A percentile compares a stretch with the other conserved stretches of the same genome.
phyloP scores from a whole-genome alignment of 169 alveolate species.

The Pseudocohnilembus persalinus region DNA sequence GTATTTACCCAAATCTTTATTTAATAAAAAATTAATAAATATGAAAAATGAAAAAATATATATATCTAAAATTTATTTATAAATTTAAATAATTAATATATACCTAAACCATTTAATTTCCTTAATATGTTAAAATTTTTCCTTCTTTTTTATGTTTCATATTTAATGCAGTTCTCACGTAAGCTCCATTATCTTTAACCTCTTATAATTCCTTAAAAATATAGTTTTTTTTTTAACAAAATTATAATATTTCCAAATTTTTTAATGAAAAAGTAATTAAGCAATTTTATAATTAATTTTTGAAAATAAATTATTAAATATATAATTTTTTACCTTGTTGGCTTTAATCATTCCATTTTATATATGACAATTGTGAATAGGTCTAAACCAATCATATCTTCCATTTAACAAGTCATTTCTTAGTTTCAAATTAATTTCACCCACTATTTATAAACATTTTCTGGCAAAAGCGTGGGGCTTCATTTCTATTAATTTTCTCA shows the following conservation, averaged over 20 bases:
- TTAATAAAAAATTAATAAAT: no score
- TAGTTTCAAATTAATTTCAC: constrained; percentile 4
- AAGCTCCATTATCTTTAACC: constrained; percentile 16
- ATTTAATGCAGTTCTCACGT: not conserved
- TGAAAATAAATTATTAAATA: no score
- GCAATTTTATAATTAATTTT: no score
- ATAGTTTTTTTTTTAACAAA: no score
- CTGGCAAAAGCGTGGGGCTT: not conserved
- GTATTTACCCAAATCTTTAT: constrained; percentile 12
- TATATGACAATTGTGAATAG: constrained; percentile 8
- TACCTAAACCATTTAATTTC: not conserved
- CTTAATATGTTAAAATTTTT: constrained; percentile 1
- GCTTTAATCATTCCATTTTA: constrained; percentile 14
- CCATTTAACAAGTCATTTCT: constrained; percentile 4
- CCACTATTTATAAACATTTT: not conserved
- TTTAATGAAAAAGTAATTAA: no score
- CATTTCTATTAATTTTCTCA: not conserved
- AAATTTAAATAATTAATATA: not conserved
- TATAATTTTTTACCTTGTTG: not conserved
- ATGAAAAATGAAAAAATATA: not conserved
- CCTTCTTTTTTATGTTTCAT: constrained; percentile 16
- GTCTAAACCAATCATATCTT: constrained; percentile 28
- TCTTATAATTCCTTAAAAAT: not conserved
- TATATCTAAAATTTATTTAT: no score
- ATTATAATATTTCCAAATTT: no score